Conservation (phyloP, 1,284 basidiomycete genomes). For the Melampsora americana region DNA sequence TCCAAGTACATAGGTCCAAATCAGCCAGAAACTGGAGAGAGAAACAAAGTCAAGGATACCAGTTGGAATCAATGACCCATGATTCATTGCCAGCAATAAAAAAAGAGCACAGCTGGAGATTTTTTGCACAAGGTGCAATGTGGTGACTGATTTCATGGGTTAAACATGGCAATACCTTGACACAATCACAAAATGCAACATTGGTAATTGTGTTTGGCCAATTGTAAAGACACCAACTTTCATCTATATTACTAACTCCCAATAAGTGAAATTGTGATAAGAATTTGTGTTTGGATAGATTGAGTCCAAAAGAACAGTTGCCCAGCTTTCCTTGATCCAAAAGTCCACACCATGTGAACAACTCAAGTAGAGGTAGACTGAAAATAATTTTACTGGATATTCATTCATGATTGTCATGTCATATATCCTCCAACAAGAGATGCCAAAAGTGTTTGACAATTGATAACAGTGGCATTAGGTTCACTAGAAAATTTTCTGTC, state of each 20-base stretch:
- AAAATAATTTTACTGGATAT: not conserved
- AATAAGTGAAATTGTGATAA: not conserved
- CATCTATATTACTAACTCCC: not conserved
- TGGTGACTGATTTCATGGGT: too few relatives aligned
- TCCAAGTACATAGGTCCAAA: too few relatives aligned
- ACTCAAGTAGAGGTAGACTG: not conserved
- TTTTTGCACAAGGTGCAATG: too few relatives aligned
- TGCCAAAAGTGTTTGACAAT: not conserved
- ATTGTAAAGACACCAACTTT: not conserved
- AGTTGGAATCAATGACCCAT: too few relatives aligned
- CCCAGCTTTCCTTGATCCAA: not conserved
- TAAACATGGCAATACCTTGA: too few relatives aligned
- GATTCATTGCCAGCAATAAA: too few relatives aligned
- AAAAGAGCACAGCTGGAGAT: too few relatives aligned
- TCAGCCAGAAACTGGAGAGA: too few relatives aligned
- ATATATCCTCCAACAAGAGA: not conserved
- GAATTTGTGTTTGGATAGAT: not conserved
- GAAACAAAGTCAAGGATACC: too few relatives aligned
- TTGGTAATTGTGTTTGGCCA: not conserved
- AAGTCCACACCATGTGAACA: not conserved
- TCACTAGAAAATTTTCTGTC: not conserved
- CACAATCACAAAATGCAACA: not conserved
- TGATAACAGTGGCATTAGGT: not conserved
- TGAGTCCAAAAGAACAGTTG: not conserved
- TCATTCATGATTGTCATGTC: not conserved